phyloP scores from a whole-genome alignment of 371 early-diverging fungal genomes.

The Mucor mucedo region DNA sequence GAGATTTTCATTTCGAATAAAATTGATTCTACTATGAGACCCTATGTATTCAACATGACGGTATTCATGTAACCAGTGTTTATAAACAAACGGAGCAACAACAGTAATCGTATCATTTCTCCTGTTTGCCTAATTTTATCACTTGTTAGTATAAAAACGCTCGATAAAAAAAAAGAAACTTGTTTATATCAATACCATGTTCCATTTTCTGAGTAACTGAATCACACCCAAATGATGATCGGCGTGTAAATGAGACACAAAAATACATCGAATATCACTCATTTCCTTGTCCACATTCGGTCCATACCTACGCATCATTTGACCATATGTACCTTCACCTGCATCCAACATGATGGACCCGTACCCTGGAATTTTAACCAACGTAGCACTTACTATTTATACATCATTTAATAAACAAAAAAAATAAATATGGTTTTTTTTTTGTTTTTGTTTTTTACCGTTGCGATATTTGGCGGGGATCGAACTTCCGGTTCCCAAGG shows the following conservation, averaged over 20 bases:
- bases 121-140: background rate
- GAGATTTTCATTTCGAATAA: slow-evolving; percentile 48
- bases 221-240: slow-evolving; percentile 98
- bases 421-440: background rate
- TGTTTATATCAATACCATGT: slow-evolving; percentile 41
- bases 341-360: slow-evolving; percentile 89
- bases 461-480: slow-evolving; percentile 97
- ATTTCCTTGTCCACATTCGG: slow-evolving; percentile 48
- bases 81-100: slow-evolving; percentile 70
- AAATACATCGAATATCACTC: slow-evolving; percentile 73
- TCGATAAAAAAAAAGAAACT: background rate
- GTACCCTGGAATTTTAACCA: slow-evolving; percentile 66
- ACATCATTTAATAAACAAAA: slow-evolving; percentile 8
- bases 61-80: slow-evolving; percentile 74
- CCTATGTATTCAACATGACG: slow-evolving; percentile 69
- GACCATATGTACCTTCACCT: slow-evolving; percentile 97
- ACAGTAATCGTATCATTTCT: slow-evolving; percentile 43
- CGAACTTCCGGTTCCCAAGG: slow-evolving; percentile 97
- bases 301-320: slow-evolving; percentile 85
- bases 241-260: slow-evolving; percentile 98
- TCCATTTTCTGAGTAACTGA: slow-evolving; percentile 70
- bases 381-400: slow-evolving; percentile 79
- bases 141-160: too few species aligned
- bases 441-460: slow-evolving; percentile 54
- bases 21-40: slow-evolving; percentile 22